phyloP scores from a whole-genome alignment of 257 asterid genomes.

The Gentiana straminea region DNA sequence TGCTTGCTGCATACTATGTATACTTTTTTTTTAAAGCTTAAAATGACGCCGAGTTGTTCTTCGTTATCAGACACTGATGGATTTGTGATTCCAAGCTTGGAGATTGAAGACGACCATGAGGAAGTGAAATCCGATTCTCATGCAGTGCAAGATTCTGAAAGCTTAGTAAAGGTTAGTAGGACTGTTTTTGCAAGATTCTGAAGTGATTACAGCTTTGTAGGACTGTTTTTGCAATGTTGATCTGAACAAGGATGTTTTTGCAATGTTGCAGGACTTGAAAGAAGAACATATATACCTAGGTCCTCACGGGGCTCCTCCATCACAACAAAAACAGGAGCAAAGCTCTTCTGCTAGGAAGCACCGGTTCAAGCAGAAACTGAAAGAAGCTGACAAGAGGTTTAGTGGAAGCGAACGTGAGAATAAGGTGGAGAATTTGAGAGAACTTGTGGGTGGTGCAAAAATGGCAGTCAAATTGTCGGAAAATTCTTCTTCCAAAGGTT shows the following conservation, averaged over 20 bases:
- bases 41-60: background rate
- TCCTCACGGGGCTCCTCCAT: constrained; percentile 95
- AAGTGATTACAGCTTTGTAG: too few species aligned
- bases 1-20: background rate
- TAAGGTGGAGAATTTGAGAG: constrained; percentile 67
- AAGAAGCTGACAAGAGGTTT: constrained; percentile 59
- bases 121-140: constrained; percentile 20
- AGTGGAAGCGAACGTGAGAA: constrained; percentile 66
- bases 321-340: constrained; percentile 56
- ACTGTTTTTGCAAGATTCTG: background rate
- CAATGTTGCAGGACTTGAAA: constrained; percentile 32
- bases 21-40: background rate
- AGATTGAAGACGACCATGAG: constrained; percentile 38
- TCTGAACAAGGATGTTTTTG: background rate
- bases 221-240: too few species aligned
- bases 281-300: constrained; percentile 82
- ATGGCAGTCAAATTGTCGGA: constrained; percentile 29
- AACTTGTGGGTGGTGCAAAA: constrained; percentile 68
- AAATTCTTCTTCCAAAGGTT: constrained; percentile 45
- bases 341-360: constrained; percentile 50
- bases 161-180: constrained; percentile 34
- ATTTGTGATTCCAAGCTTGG: constrained; percentile 88
- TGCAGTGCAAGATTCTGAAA: constrained; percentile 40
- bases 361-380: constrained; percentile 65
- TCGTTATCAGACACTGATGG: constrained; percentile 59